Evolutionary conservation across 257 asterid species (phyloP).

Genomic region (Plantago elongata): DNA sequence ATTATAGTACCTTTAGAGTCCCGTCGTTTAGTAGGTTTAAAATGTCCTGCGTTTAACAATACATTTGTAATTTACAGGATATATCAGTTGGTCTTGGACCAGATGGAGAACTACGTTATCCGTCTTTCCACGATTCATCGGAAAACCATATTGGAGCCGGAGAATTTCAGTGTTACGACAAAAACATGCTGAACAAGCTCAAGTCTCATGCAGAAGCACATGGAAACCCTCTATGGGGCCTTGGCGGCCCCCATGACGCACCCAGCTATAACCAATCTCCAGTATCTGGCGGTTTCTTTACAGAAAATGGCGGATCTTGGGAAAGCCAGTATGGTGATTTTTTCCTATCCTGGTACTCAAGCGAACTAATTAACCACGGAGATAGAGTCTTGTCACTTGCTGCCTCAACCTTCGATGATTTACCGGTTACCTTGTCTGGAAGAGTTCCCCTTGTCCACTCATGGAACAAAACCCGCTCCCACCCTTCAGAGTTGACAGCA

Average conservation of each 20-base stretch:
- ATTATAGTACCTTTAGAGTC: no score
- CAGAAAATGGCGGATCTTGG: constrained; percentile 76
- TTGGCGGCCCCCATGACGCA: constrained; percentile 78
- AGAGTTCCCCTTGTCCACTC: constrained; percentile 51
- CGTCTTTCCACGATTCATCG: constrained; percentile 46
- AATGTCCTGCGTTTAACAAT: no score
- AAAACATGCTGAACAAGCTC: constrained; percentile 55
- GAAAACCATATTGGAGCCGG: constrained; percentile 47
- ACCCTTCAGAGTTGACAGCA: constrained; percentile 68
- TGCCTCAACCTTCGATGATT: constrained; percentile 44
- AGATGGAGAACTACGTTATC: constrained; percentile 79
- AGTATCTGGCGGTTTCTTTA: constrained; percentile 47
- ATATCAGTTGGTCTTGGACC: constrained; percentile 85
- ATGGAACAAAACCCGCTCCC: constrained; percentile 58
- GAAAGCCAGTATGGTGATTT: constrained; percentile 71
- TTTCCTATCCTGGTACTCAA: constrained; percentile 78
- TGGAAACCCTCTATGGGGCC: constrained; percentile 80
- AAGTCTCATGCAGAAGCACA: constrained; percentile 46
- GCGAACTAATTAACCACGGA: constrained; percentile 55
- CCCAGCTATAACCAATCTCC: constrained; percentile 44
- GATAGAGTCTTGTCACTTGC: constrained; percentile 64
- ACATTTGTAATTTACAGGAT: constrained; percentile 38
- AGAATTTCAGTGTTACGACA: constrained; percentile 83
- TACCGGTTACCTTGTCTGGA: constrained; percentile 44
- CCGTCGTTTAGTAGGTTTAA: no score